Percentiles rank a stretch among this genome's conserved stretches.
These are phyloP conservation scores for Sporothrix brasiliensis DNA, from an alignment of 2,329 filamentous ascomycete species.

Conservation along the genomic window DNA sequence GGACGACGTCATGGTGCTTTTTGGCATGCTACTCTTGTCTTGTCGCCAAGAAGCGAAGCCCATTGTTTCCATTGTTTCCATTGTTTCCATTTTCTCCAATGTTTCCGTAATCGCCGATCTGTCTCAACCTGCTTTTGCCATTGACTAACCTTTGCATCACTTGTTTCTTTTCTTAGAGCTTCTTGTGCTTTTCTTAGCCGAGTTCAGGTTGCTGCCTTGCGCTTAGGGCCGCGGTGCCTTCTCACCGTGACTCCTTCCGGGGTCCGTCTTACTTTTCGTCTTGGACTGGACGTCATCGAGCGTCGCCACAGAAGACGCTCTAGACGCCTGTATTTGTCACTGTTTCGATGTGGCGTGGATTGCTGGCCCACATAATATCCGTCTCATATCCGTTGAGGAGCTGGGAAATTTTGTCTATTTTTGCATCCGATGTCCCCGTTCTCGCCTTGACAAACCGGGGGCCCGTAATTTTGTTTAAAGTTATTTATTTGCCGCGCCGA, in stretches of 20 bases:
- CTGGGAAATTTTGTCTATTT: background rate
- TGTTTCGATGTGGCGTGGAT: background rate
- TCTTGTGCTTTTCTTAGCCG: background rate
- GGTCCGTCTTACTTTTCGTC: background rate
- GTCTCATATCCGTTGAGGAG: background rate
- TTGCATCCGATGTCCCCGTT: background rate
- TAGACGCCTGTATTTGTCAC: constrained; percentile 7
- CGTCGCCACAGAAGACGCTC: background rate
- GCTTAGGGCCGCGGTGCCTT: background rate
- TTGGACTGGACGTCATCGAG: background rate
- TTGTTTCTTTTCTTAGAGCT: background rate
- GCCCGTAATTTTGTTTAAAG: background rate
- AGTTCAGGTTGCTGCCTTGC: constrained; percentile 2
- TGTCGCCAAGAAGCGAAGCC: background rate
- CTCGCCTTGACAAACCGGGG: background rate
- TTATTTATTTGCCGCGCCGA: background rate
- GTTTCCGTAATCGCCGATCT: background rate
- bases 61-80: background rate
- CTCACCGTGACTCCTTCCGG: background rate
- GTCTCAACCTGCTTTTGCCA: background rate
- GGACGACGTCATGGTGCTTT: background rate
- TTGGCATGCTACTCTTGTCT: background rate
- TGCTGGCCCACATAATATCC: background rate
- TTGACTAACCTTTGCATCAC: background rate
- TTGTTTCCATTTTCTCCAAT: background rate